Conservation (phyloP, 148 eudicot genomes). For the Spergularia marina region DNA sequence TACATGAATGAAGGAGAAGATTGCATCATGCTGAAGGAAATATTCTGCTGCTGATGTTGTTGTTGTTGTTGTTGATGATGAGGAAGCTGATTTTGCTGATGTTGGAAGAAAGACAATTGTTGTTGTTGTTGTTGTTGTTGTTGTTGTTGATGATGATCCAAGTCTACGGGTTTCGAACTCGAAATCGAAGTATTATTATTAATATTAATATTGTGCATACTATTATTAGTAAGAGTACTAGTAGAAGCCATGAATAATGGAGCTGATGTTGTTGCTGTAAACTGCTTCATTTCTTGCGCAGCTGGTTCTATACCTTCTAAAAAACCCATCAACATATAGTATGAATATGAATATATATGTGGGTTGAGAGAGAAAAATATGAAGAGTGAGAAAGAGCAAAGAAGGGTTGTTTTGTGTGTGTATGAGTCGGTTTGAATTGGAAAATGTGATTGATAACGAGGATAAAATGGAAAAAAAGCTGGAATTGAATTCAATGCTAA, state of each 20-base stretch:
- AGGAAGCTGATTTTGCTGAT: slow-evolving; percentile 17
- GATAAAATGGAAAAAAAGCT: slow-evolving; percentile 17
- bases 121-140: slow-evolving; percentile 26
- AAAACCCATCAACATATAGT: slow-evolving; percentile 6
- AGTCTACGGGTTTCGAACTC: slow-evolving; percentile 8
- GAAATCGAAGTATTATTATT: neutral
- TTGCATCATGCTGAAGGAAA: slow-evolving; percentile 36
- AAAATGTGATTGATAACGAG: slow-evolving; percentile 12
- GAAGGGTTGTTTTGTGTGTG: neutral
- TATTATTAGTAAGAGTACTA: neutral
- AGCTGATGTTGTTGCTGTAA: neutral
- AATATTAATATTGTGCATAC: neutral
- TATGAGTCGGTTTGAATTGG: slow-evolving; percentile 13
- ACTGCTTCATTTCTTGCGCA: slow-evolving; percentile 8
- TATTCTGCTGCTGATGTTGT: slow-evolving; percentile 29
- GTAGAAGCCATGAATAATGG: neutral
- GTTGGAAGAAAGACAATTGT: slow-evolving; percentile 26
- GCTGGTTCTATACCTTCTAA: slow-evolving; percentile 6
- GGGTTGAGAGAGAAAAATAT: neutral
- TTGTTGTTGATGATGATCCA: neutral
- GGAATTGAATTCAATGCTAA: slow-evolving; percentile 8
- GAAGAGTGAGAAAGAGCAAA: neutral
- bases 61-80: slow-evolving; percentile 22
- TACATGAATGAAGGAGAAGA: slow-evolving; percentile 30
- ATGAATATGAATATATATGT: neutral